A percentile compares a stretch with the other conserved stretches of the same genome.
Evolutionary conservation across 225 moss, liverwort and hornwort genomes (phyloP).

Genomic region (Bryoerythrophyllum caledonicum): DNA sequence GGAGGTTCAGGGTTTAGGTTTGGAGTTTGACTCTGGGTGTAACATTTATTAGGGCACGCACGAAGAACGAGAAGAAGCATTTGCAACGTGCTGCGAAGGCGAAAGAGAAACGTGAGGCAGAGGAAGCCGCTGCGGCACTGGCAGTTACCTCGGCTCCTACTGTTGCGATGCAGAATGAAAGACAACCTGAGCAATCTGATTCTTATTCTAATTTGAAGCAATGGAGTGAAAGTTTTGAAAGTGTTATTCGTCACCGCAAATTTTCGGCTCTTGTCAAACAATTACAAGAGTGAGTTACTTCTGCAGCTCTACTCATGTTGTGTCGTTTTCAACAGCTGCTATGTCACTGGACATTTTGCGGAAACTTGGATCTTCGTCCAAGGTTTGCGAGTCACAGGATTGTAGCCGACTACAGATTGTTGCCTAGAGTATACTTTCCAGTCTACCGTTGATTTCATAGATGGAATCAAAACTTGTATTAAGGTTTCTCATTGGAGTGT

Average conservation of each 20-base stretch:
- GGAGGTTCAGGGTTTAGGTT: neutral
- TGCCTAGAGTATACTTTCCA: neutral
- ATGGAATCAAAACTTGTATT: neutral
- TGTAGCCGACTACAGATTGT: neutral
- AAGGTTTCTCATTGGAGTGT: neutral
- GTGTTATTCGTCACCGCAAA: constrained; percentile 34
- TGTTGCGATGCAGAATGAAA: constrained; percentile 14
- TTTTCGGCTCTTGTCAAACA: constrained; percentile 37
- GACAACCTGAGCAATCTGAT: constrained; percentile 31
- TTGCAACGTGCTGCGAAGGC: constrained; percentile 52
- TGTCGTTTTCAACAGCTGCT: neutral
- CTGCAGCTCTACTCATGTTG: constrained; percentile 7
- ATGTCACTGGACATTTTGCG: neutral
- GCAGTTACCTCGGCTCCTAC: constrained; percentile 35
- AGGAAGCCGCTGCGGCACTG: constrained; percentile 43
- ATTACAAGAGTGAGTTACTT: constrained; percentile 41
- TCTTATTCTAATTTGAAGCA: constrained; percentile 11
- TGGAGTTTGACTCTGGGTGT: constrained; percentile 3
- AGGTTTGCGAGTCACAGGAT: constrained; percentile 4
- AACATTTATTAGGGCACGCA: constrained; percentile 41
- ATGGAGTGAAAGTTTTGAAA: constrained; percentile 36
- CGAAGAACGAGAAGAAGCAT: constrained; percentile 62
- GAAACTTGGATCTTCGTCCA: constrained; percentile 1
- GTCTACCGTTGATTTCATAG: neutral
- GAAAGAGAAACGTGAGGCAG: constrained; percentile 51